Evolutionary conservation across 352 stramenopile species (phyloP), one percentile per base, ranked within the genome.

Genomic region (Globisporangium radiosum): DNA sequence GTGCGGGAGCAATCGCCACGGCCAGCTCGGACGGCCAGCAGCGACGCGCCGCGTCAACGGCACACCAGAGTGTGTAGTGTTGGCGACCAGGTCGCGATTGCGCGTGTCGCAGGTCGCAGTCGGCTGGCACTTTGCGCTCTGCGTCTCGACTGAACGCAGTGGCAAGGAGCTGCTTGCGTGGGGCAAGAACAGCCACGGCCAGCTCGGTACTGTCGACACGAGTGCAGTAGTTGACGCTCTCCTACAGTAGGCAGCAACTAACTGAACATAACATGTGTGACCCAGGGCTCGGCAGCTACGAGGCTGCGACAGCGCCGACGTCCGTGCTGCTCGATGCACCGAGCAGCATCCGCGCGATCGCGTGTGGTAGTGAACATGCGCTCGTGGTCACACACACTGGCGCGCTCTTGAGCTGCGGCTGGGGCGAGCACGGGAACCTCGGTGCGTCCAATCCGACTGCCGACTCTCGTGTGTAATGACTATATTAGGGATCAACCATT

Each of bases 351-450:
- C 38, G 50, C 7, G 62, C 80, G 7, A 75, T 92, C 52, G 79
- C 85, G 2, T 90, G 85, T 58, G 85, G 85, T 1, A 92, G 82
- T 15, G 85, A 94, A 48, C 82, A 94, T 59, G 59, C 72, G 0
- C 71, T 94, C 53, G 73, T 90, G 0, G 64, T 81, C 42, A 87
- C 73, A 11, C 54, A 60, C 9, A 54, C 40, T 38, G 81, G 82
- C 13, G 66, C 78, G n/a, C 56, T 94, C 6, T 92, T 85, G 56
- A 85, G 82, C 2, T 90, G 82, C 56, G 85, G 85, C 4, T 94
- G 85, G 85, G 81, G 81, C 44, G 85, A 94, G 59, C 85, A 94
- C 57, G 85, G 85, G 47, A 94, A 94, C 47, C 71, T 94, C 0
- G 85, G 85, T 92, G 69, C 15, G 70, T 74, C 5, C 3, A 7